A percentile compares a stretch with the other conserved stretches of the same genome.
Evolutionary conservation across 495 filamentous ascomycete genomes (phyloP).

Genomic region (Penicillium verhagenii): DNA sequence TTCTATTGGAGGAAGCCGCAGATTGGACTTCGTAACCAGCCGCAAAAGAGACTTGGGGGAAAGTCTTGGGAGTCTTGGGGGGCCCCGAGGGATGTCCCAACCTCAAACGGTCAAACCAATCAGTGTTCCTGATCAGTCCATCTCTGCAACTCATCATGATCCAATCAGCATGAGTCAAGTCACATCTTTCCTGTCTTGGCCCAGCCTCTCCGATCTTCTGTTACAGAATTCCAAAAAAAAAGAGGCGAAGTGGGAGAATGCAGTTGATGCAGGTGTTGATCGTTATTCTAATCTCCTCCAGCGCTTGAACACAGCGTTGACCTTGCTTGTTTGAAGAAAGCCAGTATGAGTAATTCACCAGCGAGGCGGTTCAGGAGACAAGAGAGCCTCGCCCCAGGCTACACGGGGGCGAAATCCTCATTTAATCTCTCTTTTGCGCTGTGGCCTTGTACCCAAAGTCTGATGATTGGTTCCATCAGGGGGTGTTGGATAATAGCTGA

Average conservation of each 20-base stretch:
- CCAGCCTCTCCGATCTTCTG: not conserved
- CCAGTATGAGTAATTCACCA: too few relatives aligned
- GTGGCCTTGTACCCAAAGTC: conserved; percentile 1
- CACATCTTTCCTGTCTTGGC: not conserved
- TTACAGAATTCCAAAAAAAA: not conserved
- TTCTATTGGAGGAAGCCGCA: not conserved
- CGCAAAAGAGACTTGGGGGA: not conserved
- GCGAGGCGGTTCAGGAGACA: not conserved
- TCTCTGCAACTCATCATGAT: not conserved
- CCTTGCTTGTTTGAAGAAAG: not conserved
- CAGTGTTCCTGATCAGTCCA: not conserved
- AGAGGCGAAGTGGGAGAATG: not conserved
- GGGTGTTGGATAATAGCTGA: not conserved
- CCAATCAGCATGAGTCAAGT: not conserved
- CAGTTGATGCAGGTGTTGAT: not conserved
- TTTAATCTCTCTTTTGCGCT: conserved; percentile 3
- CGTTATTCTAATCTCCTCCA: not conserved
- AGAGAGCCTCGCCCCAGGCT: not conserved
- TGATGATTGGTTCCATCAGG: not conserved
- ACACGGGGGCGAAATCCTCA: conserved; percentile 3
- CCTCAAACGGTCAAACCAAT: too few relatives aligned
- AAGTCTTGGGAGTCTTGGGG: too few relatives aligned
- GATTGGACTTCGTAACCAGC: conserved; percentile 7
- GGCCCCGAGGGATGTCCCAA: too few relatives aligned
- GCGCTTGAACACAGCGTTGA: not conserved